These are phyloP conservation scores for Colletotrichum gloeosporioides DNA, from an alignment of 2,329 filamentous ascomycete species.

Conservation along the genomic window DNA sequence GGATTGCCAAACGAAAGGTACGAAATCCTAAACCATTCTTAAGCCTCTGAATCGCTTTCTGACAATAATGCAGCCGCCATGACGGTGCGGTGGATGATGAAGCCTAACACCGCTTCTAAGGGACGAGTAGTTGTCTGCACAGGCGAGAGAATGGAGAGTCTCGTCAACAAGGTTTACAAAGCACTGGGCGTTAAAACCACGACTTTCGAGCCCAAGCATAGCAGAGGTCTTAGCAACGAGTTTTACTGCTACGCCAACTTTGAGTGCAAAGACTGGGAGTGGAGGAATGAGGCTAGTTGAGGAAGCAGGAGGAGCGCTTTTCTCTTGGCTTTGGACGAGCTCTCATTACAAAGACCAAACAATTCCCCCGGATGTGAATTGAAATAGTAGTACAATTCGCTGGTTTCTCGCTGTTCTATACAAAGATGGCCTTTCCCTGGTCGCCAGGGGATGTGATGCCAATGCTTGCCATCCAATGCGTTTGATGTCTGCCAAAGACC, in stretches of 20 bases:
- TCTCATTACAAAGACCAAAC: background rate
- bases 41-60: background rate
- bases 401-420: slow-evolving; percentile 13
- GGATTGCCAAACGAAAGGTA: slow-evolving; percentile 82
- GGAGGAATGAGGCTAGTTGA: slow-evolving; percentile 27
- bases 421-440: background rate
- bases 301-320: background rate
- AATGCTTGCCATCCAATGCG: background rate
- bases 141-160: slow-evolving; percentile 74
- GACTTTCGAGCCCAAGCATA: slow-evolving; percentile 71
- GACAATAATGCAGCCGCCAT: slow-evolving; percentile 62
- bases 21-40: slow-evolving; percentile 18
- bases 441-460: background rate
- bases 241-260: slow-evolving; percentile 84
- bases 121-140: slow-evolving; percentile 72
- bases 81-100: slow-evolving; percentile 76
- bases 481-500: background rate
- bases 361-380: background rate
- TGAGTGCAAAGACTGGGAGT: slow-evolving; percentile 62
- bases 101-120: slow-evolving; percentile 29
- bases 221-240: slow-evolving; percentile 79
- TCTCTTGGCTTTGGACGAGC: background rate
- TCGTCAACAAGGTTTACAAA: slow-evolving; percentile 72
- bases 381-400: background rate
- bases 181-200: slow-evolving; percentile 68